Evolutionary conservation across 2,329 filamentous ascomycete genomes (phyloP), one percentile per base, ranked within the genome.

Genomic region (Parafenestella ontariensis): DNA sequence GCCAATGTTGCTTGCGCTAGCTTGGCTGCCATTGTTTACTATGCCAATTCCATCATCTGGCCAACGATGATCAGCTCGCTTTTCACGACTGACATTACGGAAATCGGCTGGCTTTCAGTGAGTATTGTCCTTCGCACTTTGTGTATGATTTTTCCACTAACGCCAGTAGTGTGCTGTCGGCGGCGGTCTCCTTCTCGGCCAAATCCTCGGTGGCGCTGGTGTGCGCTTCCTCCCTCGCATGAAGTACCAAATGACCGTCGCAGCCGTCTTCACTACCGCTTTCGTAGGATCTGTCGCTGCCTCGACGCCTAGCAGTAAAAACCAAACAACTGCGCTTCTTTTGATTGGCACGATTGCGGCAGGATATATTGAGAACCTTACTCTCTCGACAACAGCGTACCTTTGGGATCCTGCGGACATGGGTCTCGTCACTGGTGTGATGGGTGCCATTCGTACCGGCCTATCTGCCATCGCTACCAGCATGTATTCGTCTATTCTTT

Each of bases 21-120:
- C 37, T 59, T 75, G 21, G 72, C 65, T 10, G 69, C 67, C 15
- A 70, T 73, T 49, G 68, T 74, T 10, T 75, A 74, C 58, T 75
- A 76, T 40, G 64, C 67, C 11, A 68, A 68, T 40, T 66, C 68
- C 2, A 63, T 72, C 40, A 67, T 72, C 39, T 73, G 70, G 70
- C 70, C 70, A 1, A 70, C 61, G 1, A 70, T 72, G 61, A 55
- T 70, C 24, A 61, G 59, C 33, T 62, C 66, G 3, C 51, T 72
- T 2, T 73, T 67, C 52, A 71, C 67, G 1, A 69, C 64, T 3
- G 59, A 70, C 37, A 55, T 68, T 20, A 62, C 59, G 9, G 61
- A 65, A 46, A 68, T 68, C 4, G 69, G 70, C 18, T 73, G 70
- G 70, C 65, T 71, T 17, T 72, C 68, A 1, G 68, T 71, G 59